Evolutionary conservation across 2,329 filamentous ascomycete genomes (phyloP), one percentile per base, ranked within the genome.

Genomic region (Aspergillus versicolor): DNA sequence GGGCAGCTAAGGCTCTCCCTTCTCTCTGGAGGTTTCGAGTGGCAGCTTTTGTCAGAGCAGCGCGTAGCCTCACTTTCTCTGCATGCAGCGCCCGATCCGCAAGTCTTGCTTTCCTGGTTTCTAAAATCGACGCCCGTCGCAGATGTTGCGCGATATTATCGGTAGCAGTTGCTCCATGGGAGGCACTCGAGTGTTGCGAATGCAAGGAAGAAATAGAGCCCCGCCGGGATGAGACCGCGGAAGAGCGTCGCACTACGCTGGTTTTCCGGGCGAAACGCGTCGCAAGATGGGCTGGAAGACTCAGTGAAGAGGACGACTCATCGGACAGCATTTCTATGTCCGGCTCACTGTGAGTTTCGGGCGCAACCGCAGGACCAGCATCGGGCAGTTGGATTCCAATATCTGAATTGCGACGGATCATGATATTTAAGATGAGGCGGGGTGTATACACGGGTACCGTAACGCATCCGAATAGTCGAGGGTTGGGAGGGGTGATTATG

Each of bases 61-160:
- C 85, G 46, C 85, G 82, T 58, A 86, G 71, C 63, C 85, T 80
- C 49, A 88, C 85, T 67, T 87, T 84, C 67, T 88, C 85, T 27
- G 83, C 85, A 75, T 88, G 85, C 12, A 84, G 82, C 5, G 85
- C 85, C 41, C 85, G 78, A 66, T 88, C 85, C 51, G 85, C 85
- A 42, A 88, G 75, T 53, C 85, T 78, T 19, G 84, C 85, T 67
- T 87, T 88, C 56, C 85, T 82, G 56, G 74, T 83, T 64, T 88
- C 85, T 55, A 88, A 79, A 48, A 88, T 88, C 34, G 85, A 86
- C 13, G 84, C 81, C 48, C 85, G 83, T 48, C 85, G 85, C 30
- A 88, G 79, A 68, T 88, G 84, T 72, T 88, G 85, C 47, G 84
- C 85, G 57, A 88, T 75, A 68, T 86, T 81, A 62, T 84, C 83